These are phyloP conservation scores for Arabidopsis suecica DNA, from an alignment of 345 rosid species.

Conservation along the genomic window DNA sequence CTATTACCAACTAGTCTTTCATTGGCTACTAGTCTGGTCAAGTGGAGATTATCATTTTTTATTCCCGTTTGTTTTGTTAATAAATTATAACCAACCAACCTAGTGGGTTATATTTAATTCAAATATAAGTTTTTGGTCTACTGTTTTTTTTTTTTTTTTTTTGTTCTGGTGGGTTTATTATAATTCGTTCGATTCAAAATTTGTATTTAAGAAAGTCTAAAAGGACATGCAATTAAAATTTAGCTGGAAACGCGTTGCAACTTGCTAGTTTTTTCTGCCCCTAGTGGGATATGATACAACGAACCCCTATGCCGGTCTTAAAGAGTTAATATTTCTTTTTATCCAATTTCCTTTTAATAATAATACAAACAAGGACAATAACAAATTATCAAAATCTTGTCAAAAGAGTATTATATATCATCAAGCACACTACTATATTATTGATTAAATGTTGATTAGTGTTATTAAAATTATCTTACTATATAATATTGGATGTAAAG, in stretches of 20 bases:
- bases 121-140: conserved; percentile 30
- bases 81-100: conserved; percentile 27
- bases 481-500: not conserved
- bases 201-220: conserved; percentile 22
- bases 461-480: not conserved
- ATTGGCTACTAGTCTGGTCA: conserved; percentile 40
- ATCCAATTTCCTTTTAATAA: not conserved
- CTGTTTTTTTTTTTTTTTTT: not conserved
- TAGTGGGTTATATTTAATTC: conserved; percentile 33
- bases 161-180: conserved; percentile 15
- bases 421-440: not conserved
- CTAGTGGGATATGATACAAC: conserved; percentile 42
- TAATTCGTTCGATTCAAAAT: conserved; percentile 18
- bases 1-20: conserved; percentile 39
- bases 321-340: not conserved
- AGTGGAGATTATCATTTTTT: conserved; percentile 43
- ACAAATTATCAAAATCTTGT: not conserved
- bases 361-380: not conserved
- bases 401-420: not conserved
- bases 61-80: conserved; percentile 9
- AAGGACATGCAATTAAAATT: conserved; percentile 37
- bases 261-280: conserved; percentile 19
- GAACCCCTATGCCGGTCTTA: conserved; percentile 33
- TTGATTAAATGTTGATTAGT: not conserved
- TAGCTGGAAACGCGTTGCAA: conserved; percentile 47